Conservation (phyloP, 768 basidiomycete genomes). For the Amanita pseudoporphyria region DNA sequence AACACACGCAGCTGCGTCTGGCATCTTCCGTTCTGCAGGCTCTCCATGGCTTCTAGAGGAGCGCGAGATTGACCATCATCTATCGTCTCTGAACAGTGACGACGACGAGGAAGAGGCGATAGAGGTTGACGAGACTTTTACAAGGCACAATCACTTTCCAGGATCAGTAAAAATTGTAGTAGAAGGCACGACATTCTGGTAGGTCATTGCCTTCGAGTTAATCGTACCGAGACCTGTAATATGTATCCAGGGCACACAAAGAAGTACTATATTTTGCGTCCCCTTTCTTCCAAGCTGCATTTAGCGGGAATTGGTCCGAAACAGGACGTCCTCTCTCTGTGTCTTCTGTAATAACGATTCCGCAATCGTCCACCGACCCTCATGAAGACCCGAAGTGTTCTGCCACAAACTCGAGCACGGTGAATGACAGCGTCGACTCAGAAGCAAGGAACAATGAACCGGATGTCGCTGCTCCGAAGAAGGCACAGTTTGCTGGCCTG, state of each 20-base stretch:
- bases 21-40: conserved; percentile 73
- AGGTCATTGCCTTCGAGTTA: conserved; percentile 19
- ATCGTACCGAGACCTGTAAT: conserved; percentile 5
- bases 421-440: background rate
- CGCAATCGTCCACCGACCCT: conserved; percentile 43
- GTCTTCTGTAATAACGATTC: conserved; percentile 79
- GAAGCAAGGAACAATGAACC: background rate
- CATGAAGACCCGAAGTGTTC: background rate
- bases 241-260: conserved; percentile 67
- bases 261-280: conserved; percentile 88
- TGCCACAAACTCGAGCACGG: background rate
- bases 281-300: conserved; percentile 89
- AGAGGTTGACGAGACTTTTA: conserved; percentile 76
- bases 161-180: conserved; percentile 90
- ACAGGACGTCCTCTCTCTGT: conserved; percentile 71
- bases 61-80: conserved; percentile 58
- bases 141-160: conserved; percentile 53
- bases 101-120: conserved; percentile 63
- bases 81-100: conserved; percentile 57
- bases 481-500: background rate
- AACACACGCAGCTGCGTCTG: conserved; percentile 80
- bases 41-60: conserved; percentile 78
- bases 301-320: conserved; percentile 90
- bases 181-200: conserved; percentile 88
- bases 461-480: background rate